These are phyloP conservation scores for Kuraishia piskuri DNA, from an alignment of 805 yeast species.

Conservation along the genomic window DNA sequence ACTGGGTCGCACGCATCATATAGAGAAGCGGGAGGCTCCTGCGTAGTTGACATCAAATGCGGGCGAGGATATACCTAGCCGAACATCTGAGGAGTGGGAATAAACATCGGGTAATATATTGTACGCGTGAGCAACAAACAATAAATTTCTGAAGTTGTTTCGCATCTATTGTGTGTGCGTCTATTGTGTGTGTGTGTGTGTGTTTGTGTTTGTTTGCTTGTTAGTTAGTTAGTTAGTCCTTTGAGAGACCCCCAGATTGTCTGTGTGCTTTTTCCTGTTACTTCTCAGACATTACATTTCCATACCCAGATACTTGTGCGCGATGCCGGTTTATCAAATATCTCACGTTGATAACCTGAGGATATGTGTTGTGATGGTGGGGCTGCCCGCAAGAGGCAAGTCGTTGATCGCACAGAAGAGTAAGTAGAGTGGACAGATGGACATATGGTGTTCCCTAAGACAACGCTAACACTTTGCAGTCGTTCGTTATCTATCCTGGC, in stretches of 20 bases:
- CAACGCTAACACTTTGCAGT: constrained; percentile 20
- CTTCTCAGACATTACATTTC: neutral
- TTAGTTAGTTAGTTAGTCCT: too few species aligned
- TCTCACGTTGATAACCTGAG: constrained; percentile 62
- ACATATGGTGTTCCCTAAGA: neutral
- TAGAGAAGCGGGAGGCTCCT: neutral
- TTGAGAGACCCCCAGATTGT: too few species aligned
- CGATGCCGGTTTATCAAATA: constrained; percentile 49
- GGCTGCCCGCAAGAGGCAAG: constrained; percentile 87
- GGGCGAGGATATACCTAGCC: neutral
- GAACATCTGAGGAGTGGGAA: neutral
- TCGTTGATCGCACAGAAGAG: constrained; percentile 88
- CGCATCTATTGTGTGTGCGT: too few species aligned
- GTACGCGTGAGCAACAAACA: too few species aligned
- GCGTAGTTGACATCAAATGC: neutral
- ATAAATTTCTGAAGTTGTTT: too few species aligned
- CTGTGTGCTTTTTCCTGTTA: too few species aligned
- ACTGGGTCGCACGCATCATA: neutral
- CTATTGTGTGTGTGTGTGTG: too few species aligned
- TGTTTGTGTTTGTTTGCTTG: too few species aligned
- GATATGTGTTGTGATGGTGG: constrained; percentile 84
- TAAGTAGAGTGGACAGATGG: constrained; percentile 9
- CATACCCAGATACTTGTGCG: neutral
- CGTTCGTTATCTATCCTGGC: constrained; percentile 88
- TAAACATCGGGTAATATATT: neutral